Evolutionary conservation across 371 early-diverging fungal genomes (phyloP).

Genomic region (Mucor circinelloides): DNA sequence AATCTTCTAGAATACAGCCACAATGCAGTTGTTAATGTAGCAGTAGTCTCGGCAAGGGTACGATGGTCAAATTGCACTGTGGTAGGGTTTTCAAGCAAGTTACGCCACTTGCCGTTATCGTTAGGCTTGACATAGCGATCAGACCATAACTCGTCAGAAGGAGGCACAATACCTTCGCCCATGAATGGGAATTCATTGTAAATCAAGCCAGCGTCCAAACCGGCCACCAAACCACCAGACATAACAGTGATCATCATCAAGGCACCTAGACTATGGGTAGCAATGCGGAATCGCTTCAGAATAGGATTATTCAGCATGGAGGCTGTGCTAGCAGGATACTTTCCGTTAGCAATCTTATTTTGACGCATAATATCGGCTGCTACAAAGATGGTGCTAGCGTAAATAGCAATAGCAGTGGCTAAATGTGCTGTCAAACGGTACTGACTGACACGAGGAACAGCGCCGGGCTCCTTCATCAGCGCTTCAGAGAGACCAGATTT

Average conservation of each 20-base stretch:
- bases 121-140: conserved; percentile 54
- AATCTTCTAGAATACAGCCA: conserved; percentile 75
- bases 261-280: conserved; percentile 61
- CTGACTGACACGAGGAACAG: conserved; percentile 91
- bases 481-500: conserved; percentile 86
- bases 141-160: conserved; percentile 72
- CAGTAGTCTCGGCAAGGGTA: conserved; percentile 83
- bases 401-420: conserved; percentile 88
- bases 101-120: conserved; percentile 72
- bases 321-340: conserved; percentile 41
- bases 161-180: conserved; percentile 81
- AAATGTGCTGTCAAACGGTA: conserved; percentile 94
- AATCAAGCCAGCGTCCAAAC: conserved; percentile 94
- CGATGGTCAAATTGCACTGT: conserved; percentile 97
- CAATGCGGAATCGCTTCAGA: conserved; percentile 62
- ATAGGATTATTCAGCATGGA: conserved; percentile 58
- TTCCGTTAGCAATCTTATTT: conserved; percentile 60
- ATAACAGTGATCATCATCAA: conserved; percentile 88
- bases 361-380: conserved; percentile 78
- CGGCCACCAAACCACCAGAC: conserved; percentile 96
- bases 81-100: conserved; percentile 91
- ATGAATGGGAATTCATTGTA: conserved; percentile 95
- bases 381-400: conserved; percentile 73
- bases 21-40: conserved; percentile 68
- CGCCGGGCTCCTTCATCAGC: conserved; percentile 76